A percentile compares a stretch with the other conserved stretches of the same genome.
Conservation (phyloP, 2,329 filamentous ascomycete species). For the Neonectria magnoliae region DNA sequence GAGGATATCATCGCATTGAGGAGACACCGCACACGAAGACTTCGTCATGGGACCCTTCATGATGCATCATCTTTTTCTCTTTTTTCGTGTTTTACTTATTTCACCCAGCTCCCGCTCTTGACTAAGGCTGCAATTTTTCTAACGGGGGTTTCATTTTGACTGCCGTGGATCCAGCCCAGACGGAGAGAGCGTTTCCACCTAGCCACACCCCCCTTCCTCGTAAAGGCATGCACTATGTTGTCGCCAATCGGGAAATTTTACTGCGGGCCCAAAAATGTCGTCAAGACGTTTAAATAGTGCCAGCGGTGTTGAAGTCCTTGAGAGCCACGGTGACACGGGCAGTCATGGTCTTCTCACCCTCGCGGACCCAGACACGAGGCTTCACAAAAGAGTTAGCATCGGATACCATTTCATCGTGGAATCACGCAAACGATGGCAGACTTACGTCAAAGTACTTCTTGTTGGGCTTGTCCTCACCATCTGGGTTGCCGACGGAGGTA, state of each 20-base stretch:
- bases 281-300: conserved; percentile 46
- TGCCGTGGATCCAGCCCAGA: neutral
- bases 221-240: conserved; percentile 30
- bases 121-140: conserved; percentile 31
- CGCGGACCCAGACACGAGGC: conserved; percentile 93
- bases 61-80: conserved; percentile 34
- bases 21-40: neutral
- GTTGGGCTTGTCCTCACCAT: conserved; percentile 97
- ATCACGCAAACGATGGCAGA: conserved; percentile 19
- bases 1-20: neutral
- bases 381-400: conserved; percentile 46
- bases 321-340: conserved; percentile 82
- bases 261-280: conserved; percentile 19
- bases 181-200: conserved; percentile 4
- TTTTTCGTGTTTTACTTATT: conserved; percentile 40
- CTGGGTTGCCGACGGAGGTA: conserved; percentile 91
- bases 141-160: neutral
- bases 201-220: conserved; percentile 21
- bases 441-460: conserved; percentile 86
- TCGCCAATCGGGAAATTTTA: conserved; percentile 32
- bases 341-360: conserved; percentile 97
- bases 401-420: neutral
- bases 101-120: conserved; percentile 31
- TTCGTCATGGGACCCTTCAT: neutral
- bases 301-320: conserved; percentile 81